Percentiles rank a stretch among this genome's conserved stretches.
phyloP scores from a whole-genome alignment of 129 eudicot species.

The Saussurea involucrata region DNA sequence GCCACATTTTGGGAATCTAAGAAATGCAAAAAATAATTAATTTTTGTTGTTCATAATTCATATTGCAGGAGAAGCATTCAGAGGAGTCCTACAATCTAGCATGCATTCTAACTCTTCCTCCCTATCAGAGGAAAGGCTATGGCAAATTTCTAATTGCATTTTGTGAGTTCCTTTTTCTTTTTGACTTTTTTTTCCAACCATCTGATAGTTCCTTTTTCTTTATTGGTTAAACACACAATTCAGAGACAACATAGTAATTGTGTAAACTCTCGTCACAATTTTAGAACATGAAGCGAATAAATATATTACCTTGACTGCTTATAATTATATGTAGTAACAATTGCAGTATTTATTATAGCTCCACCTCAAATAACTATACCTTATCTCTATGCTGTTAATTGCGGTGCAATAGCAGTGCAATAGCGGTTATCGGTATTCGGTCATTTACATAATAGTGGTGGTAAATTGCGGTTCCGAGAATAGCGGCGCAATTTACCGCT shows the following conservation, averaged over 20 bases:
- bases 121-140: conserved; percentile 97
- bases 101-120: conserved; percentile 94
- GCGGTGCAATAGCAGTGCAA: no score
- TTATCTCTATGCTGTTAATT: no score
- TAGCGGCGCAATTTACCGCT: no score
- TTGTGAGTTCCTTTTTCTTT: conserved; percentile 47
- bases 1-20: not conserved
- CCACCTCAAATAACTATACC: not conserved
- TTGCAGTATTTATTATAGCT: not conserved
- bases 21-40: not conserved
- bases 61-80: conserved; percentile 93
- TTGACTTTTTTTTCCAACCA: not conserved
- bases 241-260: not conserved
- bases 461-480: no score
- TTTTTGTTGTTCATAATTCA: conserved; percentile 10
- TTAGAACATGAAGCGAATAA: not conserved
- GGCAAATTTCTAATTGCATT: conserved; percentile 95
- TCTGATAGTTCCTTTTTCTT: not conserved
- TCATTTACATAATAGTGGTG: no score
- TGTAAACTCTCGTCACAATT: not conserved
- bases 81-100: conserved; percentile 97
- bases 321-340: not conserved
- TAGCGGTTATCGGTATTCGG: no score
- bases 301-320: not conserved
- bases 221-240: not conserved